Conservation (phyloP, 495 filamentous ascomycete genomes). For the Lasiosphaeria miniovina region DNA sequence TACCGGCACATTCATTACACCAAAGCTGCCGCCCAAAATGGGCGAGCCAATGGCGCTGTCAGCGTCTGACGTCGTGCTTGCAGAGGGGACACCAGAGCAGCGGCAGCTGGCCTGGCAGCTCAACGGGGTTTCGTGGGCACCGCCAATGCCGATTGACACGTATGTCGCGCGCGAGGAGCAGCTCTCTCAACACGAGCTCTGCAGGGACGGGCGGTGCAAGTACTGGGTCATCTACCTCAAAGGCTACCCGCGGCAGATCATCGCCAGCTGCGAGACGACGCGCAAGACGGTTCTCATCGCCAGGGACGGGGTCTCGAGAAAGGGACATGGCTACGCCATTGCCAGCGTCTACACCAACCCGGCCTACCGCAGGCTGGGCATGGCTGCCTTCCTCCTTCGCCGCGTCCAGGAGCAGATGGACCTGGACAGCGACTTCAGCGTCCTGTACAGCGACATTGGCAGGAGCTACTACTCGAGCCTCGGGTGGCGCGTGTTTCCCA, state of each 20-base stretch:
- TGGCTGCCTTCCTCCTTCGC: conserved; percentile 59
- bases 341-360: conserved; percentile 79
- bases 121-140: conserved; percentile 18
- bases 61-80: conserved; percentile 20
- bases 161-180: conserved; percentile 67
- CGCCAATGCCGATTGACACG: conserved; percentile 39
- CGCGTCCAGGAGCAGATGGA: conserved; percentile 45
- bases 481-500: conserved; percentile 72
- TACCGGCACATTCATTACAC: too few species aligned
- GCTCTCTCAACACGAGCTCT: conserved; percentile 55
- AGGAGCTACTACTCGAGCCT: conserved; percentile 75
- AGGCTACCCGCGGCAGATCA: conserved; percentile 45
- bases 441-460: conserved; percentile 88
- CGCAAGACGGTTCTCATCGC: conserved; percentile 64
- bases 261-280: conserved; percentile 78
- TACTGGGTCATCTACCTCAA: conserved; percentile 68
- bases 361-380: conserved; percentile 68
- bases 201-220: conserved; percentile 56
- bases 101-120: conserved; percentile 21
- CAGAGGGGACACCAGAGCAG: conserved; percentile 24
- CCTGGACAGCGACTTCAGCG: conserved; percentile 55
- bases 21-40: conserved; percentile 10
- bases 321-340: conserved; percentile 69
- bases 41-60: conserved; percentile 20
- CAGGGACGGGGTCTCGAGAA: conserved; percentile 35